These are phyloP conservation scores for Acacia melanoxylon DNA, from an alignment of 306 rosid genomes.

Conservation along the genomic window DNA sequence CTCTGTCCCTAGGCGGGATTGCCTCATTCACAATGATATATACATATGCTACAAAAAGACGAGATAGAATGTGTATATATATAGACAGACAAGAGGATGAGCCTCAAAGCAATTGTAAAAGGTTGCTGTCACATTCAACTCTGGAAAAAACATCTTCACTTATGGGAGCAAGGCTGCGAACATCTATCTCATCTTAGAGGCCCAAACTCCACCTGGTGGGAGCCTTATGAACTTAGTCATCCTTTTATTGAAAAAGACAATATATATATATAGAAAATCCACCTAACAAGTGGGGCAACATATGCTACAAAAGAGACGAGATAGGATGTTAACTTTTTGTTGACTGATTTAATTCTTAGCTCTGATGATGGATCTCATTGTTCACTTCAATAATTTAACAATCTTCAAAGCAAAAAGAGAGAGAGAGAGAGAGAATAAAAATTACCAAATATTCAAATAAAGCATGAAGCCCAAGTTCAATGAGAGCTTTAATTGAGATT, in stretches of 20 bases:
- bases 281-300: background rate
- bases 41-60: background rate
- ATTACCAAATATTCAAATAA: background rate
- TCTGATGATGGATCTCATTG: background rate
- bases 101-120: too few relatives aligned
- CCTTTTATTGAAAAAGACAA: too few relatives aligned
- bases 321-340: background rate
- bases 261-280: background rate
- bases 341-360: background rate
- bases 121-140: too few relatives aligned
- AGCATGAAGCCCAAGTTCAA: slow-evolving; percentile 8
- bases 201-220: too few relatives aligned
- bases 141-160: too few relatives aligned
- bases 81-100: too few relatives aligned
- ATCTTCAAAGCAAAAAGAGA: background rate
- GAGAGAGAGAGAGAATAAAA: too few relatives aligned
- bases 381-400: background rate
- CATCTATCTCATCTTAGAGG: too few relatives aligned
- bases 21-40: background rate
- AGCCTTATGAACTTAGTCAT: too few relatives aligned
- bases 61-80: background rate
- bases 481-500: slow-evolving; percentile 1
- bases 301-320: background rate
- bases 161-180: too few relatives aligned
- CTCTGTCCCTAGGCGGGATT: background rate